Conservation (phyloP, 345 rosid species). For the Hypericum androsaemum region DNA sequence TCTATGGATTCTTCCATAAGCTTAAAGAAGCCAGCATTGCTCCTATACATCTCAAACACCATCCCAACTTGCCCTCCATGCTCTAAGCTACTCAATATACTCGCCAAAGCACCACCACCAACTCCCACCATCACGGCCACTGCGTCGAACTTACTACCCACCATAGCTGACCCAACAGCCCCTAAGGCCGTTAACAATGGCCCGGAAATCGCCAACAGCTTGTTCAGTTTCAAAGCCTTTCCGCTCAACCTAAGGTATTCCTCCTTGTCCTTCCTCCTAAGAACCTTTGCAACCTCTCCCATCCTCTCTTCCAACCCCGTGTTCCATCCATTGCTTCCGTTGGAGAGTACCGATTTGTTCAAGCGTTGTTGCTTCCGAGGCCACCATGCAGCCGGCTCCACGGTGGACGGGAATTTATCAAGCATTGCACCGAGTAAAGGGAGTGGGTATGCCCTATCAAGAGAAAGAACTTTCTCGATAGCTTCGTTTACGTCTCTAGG, state of each 20-base stretch:
- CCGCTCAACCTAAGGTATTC: slow-evolving; percentile 35
- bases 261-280: slow-evolving; percentile 27
- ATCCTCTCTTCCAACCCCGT: slow-evolving; percentile 30
- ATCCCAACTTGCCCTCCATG: slow-evolving; percentile 47
- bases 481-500: slow-evolving; percentile 28
- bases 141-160: slow-evolving; percentile 3
- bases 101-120: slow-evolving; percentile 29
- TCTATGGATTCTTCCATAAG: slow-evolving; percentile 27
- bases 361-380: slow-evolving; percentile 5
- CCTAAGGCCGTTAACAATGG: slow-evolving; percentile 34
- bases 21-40: slow-evolving; percentile 32
- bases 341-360: background rate
- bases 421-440: slow-evolving; percentile 43
- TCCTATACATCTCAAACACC: slow-evolving; percentile 51
- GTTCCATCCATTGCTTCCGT: slow-evolving; percentile 27
- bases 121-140: slow-evolving; percentile 20
- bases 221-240: slow-evolving; percentile 34
- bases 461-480: slow-evolving; percentile 33
- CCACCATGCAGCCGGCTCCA: slow-evolving; percentile 51
- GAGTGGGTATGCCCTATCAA: slow-evolving; percentile 51
- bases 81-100: slow-evolving; percentile 25
- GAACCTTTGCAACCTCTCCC: slow-evolving; percentile 25
- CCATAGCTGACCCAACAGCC: slow-evolving; percentile 23
- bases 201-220: slow-evolving; percentile 33
- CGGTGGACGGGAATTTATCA: slow-evolving; percentile 33